Base-by-base conservation (phyloP, 2,329 filamentous ascomycete species). In the Rhynchosporium secalis region DNA sequence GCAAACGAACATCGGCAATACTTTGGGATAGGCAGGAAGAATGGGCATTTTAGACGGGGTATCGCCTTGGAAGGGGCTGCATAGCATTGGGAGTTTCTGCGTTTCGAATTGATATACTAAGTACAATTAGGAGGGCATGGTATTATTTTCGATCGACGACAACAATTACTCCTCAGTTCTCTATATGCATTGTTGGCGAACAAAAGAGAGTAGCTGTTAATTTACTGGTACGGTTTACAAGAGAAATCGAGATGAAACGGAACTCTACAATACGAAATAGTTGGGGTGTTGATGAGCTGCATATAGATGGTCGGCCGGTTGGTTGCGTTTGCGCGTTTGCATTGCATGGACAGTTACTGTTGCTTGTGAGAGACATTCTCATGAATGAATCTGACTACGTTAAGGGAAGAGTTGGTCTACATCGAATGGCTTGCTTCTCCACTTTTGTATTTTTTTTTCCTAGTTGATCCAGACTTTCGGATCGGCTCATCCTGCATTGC, bases 1-100 rank as follows among this genome's bases (percentile, higher is more conserved):
- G 64, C 69, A 72, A 64, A 73, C 68, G 60, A 70, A 68, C 56
- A 69, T 70, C 58, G 65, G 65, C 29, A 55, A 62, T 51, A 56
- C 63, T 58, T 65, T 66, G 63, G 62, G 43, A 66, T 70, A 69
- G 65, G 66, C 54, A 65, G 57, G 66, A 65, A 36, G 65, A 51
- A 58, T 41, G 36, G 12, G 38, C 40, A 58, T 64, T 67, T 60
- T 65, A 66, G 62, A 67, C 60, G 66, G 62, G 59, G 62, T 63
- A 20, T 64, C 48, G 54, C 60, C 64, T 66, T 59, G 20, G 47
- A 49, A 47, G 55, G 61, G 60, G 62, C 58, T 60, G 68, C 68
- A 71, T 70, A 65, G 68, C 66, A 57, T 63, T 62, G 60, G 68
- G 66, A 62, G 62, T 69, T 69, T 41, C 63, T 65, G 56, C 62